Base-by-base conservation (phyloP, 371 early-diverging fungal genomes). In the Mortierella sp. region DNA sequence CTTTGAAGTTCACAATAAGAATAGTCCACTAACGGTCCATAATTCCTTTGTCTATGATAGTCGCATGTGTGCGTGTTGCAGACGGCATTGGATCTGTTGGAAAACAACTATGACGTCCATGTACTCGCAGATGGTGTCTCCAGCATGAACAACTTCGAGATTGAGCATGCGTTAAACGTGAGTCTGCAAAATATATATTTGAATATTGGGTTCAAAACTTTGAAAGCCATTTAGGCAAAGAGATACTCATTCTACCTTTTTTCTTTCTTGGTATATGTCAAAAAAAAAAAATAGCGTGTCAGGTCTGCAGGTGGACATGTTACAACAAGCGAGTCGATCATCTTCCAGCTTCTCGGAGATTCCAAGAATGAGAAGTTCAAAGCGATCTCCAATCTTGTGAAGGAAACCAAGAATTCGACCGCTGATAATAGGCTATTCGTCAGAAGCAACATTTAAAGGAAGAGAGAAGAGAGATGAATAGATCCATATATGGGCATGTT, bases 61-160 rank as follows among this genome's bases (percentile, higher is more conserved):
- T 88, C 96, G 35, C 98, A 98, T 72, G 97, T 97, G 2, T 98
- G 98, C 83, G 94, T 98, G 5, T 82, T 94, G 60, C 97, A 98
- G 85, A 96, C 98, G 2, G 93, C 95, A 17, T 85, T 98, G 69
- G 98, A 97, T 51, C 83, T 98, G 12, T 77, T 95, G 43, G 93
- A 93, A 42, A 83, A 88, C 42, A 85, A 91, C 66, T 87, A 88
- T 68, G 90, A 94, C 74, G 97, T 96, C 56, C 91, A 93, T 77
- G 92, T 98, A 29, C 83, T 97, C 51, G 92, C 93, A 0, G 98
- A 97, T 82, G 98, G 96, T 45, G 93, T 97, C 10, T 96, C 96
- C 7, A 95, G 96, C 42, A 92, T 92, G 83, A 96, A 97, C 77
- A 68, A 79, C 32, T 91, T 90, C 12, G 98, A 98, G 83, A 92